A percentile compares a stretch with the other conserved stretches of the same genome.
Conservation (phyloP, 257 asterid genomes). For the Rhazya stricta region DNA sequence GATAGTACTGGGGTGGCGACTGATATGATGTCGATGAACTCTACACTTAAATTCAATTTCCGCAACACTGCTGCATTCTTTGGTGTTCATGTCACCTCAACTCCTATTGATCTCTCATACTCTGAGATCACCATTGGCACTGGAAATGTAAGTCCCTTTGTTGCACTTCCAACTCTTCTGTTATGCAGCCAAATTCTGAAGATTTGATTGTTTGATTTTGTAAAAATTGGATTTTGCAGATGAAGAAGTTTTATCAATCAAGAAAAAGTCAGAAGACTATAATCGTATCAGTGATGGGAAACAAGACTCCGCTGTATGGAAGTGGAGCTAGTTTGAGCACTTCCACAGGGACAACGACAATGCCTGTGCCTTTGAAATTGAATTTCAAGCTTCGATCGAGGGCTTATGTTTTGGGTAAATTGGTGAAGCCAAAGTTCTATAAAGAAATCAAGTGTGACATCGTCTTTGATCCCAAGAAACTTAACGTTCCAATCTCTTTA, state of each 20-base stretch:
- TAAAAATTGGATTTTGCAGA: constrained; percentile 34
- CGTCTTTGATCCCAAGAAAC: constrained; percentile 44
- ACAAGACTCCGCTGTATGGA: constrained; percentile 76
- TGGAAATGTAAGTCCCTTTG: constrained; percentile 45
- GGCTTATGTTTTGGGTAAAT: constrained; percentile 73
- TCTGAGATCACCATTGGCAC: constrained; percentile 55
- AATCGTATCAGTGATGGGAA: constrained; percentile 49
- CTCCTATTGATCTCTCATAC: constrained; percentile 54
- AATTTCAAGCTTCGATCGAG: constrained; percentile 59
- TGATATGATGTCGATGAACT: constrained; percentile 68
- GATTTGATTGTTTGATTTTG: background rate
- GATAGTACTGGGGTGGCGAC: constrained; percentile 63
- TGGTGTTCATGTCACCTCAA: constrained; percentile 70
- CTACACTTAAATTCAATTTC: constrained; percentile 53
- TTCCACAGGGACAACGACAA: constrained; percentile 45
- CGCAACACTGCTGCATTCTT: constrained; percentile 66
- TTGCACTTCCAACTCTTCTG: background rate
- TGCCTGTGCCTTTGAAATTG: constrained; percentile 54
- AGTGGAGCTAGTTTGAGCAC: constrained; percentile 73
- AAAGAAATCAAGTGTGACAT: constrained; percentile 54
- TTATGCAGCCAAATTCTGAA: background rate
- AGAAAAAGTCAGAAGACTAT: constrained; percentile 57
- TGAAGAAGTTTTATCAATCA: constrained; percentile 64
- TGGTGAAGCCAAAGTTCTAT: constrained; percentile 79
- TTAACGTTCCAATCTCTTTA: constrained; percentile 45